phyloP scores from a whole-genome alignment of 2,329 filamentous ascomycete species.

The Gliomastix tumulicola region DNA sequence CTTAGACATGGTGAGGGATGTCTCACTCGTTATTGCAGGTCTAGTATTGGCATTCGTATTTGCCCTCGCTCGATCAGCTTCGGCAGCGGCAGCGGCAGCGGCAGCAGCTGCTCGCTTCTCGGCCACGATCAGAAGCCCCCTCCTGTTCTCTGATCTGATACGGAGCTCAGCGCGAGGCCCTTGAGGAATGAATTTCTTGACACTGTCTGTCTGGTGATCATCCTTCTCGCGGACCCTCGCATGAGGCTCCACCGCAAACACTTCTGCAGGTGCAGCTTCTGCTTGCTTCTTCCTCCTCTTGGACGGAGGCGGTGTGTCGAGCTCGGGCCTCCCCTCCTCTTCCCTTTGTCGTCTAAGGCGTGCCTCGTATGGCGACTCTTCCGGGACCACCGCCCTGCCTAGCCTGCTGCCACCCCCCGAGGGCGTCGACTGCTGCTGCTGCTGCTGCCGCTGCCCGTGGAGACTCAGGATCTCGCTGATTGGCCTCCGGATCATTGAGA shows the following conservation, averaged over 20 bases:
- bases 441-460: too few species aligned
- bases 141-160: constrained; percentile 37
- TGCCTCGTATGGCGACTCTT: constrained; percentile 23
- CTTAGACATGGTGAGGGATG: too few species aligned
- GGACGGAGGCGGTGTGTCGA: constrained; percentile 8
- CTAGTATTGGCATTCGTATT: too few species aligned
- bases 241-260: too few species aligned
- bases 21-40: too few species aligned
- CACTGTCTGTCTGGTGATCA: too few species aligned
- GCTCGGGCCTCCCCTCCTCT: constrained; percentile 6
- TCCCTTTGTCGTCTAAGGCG: constrained; percentile 9
- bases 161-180: constrained; percentile 34
- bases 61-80: neutral
- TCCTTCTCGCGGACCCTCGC: too few species aligned
- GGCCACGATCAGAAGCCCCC: constrained; percentile 39
- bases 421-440: too few species aligned
- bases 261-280: too few species aligned
- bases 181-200: too few species aligned
- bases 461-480: constrained; percentile 32
- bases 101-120: constrained; percentile 17
- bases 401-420: too few species aligned
- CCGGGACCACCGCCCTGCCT: constrained; percentile 22
- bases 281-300: constrained; percentile 19
- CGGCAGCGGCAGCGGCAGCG: too few species aligned
- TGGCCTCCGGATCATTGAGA: constrained; percentile 34